These are phyloP conservation scores for Meyerozyma carpophila DNA, from an alignment of 1,139 yeast species.

Conservation along the genomic window DNA sequence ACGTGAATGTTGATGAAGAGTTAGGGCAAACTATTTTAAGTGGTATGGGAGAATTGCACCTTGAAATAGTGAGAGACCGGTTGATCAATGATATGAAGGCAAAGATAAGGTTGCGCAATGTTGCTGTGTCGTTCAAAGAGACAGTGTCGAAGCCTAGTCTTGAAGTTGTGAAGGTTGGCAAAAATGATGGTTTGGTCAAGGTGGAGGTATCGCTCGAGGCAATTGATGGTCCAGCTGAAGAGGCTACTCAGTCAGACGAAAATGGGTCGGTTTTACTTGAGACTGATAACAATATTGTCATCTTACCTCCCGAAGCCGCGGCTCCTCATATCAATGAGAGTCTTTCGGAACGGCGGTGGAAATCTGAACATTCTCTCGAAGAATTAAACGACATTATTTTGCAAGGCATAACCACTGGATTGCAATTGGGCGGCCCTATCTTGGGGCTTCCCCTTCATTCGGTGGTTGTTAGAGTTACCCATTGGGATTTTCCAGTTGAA, in stretches of 20 bases:
- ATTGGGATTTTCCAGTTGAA: constrained; percentile 55
- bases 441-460: constrained; percentile 65
- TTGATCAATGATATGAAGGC: constrained; percentile 77
- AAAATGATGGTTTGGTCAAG: neutral
- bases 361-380: constrained; percentile 40
- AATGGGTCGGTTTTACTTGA: constrained; percentile 33
- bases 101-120: constrained; percentile 70
- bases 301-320: constrained; percentile 25
- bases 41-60: constrained; percentile 95
- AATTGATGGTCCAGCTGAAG: constrained; percentile 40
- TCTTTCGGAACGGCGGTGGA: constrained; percentile 43
- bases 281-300: constrained; percentile 33
- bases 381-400: constrained; percentile 48
- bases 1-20: constrained; percentile 69
- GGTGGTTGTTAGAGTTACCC: constrained; percentile 44
- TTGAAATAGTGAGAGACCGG: constrained; percentile 81
- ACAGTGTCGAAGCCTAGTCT: constrained; percentile 33
- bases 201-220: constrained; percentile 48
- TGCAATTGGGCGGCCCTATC: constrained; percentile 74
- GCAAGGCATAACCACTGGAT: constrained; percentile 62
- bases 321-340: constrained; percentile 23
- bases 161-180: neutral
- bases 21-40: constrained; percentile 81
- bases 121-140: constrained; percentile 87
- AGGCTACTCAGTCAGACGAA: constrained; percentile 30